Base-by-base conservation (phyloP, 495 filamentous ascomycete genomes). In the Rhizodiscina lignyota region DNA sequence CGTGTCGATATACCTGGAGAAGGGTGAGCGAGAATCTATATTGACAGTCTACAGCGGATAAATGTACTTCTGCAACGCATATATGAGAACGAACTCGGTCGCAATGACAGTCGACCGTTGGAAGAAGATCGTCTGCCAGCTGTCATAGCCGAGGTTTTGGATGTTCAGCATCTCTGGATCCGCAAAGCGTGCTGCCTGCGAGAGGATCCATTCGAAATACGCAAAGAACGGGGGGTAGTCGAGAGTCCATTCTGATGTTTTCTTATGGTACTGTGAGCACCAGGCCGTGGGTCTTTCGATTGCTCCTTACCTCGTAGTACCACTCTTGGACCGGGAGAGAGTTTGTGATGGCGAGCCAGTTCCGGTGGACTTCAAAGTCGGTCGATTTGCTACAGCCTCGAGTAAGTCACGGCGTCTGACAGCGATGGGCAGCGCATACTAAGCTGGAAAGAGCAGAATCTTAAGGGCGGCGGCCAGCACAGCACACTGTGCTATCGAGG, bases 141-240 rank as follows among this genome's bases (percentile, higher is more conserved):
- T 89, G 50, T 81, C 78, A 53, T 94, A 91, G 16, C 65, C 66
- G 30, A 94, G 59, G 46, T 83, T 82, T 42, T 74, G 63, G n/a
- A 94, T 63, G 36, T 76, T 61, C 38, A 97, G 63, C 79, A 96
- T 86, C 10, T 59, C 70, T 17, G 83, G 77, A 49, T 96, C 85
- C 30, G 68, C 67, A 50, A 75, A 72, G 37, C 63, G 63, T 8
- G 89, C 89, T 35, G 69, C 62, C 44, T 87, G 83, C 12, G 89
- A 89, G 36, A 96, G 67, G 33, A 78, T 49, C 83, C 83, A 97
- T 67, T 96, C 89, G 58, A 96, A 94, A 44, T 74, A 83, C 32
- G 89, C 89, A 47, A 97, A 97, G 62, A 94, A 94, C 8, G 89
- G 89, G 1, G 89, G 89, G 53, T 97, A 97, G 57, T 97, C 89